Conservation (phyloP, 1,139 yeast species). For the Kluyveromyces sp. region DNA sequence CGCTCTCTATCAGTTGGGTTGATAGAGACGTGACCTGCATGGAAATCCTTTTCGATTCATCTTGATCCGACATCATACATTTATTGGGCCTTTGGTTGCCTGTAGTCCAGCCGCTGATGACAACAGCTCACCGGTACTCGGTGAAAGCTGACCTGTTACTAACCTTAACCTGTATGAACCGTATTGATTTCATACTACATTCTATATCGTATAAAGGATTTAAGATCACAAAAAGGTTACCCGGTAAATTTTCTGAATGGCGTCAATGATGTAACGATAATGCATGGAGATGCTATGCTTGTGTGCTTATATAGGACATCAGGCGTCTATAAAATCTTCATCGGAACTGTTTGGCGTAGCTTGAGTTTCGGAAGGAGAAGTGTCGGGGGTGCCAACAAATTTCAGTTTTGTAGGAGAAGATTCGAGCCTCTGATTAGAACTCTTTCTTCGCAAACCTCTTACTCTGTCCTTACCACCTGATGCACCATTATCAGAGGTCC, state of each 20-base stretch:
- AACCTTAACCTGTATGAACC: not conserved
- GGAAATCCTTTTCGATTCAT: conserved; percentile 41
- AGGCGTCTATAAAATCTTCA: conserved; percentile 6
- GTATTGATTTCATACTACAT: not conserved
- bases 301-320: not conserved
- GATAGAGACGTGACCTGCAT: conserved; percentile 51
- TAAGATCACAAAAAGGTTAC: not conserved
- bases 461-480: conserved; percentile 23
- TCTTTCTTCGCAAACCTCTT: conserved; percentile 17
- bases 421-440: not conserved
- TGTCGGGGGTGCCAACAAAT: not conserved
- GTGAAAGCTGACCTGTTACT: no score
- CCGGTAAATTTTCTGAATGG: conserved; percentile 1
- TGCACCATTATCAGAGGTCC: conserved; percentile 21
- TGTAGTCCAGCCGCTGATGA: no score
- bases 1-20: conserved; percentile 54
- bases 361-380: not conserved
- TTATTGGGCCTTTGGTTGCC: not conserved
- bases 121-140: no score
- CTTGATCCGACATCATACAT: conserved; percentile 19
- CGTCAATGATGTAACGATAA: no score
- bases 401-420: not conserved
- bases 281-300: not conserved
- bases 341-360: not conserved
- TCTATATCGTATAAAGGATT: not conserved